Evolutionary conservation across 2,329 filamentous ascomycete species (phyloP), one percentile per base, ranked within the genome.

Genomic region (Aspergillus sp.): DNA sequence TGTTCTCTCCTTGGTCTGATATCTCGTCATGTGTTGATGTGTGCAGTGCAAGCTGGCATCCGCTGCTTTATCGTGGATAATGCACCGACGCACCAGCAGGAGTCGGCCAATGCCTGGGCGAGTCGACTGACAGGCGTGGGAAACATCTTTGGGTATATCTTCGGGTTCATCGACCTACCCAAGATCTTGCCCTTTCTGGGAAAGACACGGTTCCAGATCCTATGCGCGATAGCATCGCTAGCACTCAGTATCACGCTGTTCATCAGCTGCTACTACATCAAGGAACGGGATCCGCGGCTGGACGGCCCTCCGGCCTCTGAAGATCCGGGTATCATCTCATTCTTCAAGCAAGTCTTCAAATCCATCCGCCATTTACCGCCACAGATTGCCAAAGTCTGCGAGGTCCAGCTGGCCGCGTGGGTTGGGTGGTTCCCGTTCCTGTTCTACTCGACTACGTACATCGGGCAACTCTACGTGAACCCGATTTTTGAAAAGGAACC

Each of bases 341-440:
- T 97, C 70, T 96, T 96, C 72, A 77, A 74, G 54, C 80, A 82
- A 57, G 82, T 95, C 2, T 83, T 85, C 63, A 79, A 76, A 42
- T 89, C 89, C 0, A 85, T 95, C 53, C 81, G 78, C 57, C 79
- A 82, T 35, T 74, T 97, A 5, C 90, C 91, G 1, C 83, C 83
- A 0, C 89, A 94, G 66, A 88, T 93, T 53, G 78, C 78, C 52
- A 83, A 81, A 52, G 88, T 96, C 34, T 96, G 90, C 61, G 72
- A 82, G 53, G 85, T 90, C 0, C 86, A 93, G 63, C 81, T 91
- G 57, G 90, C 83, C 50, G 88, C 88, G 4, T 97, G 90, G 90
- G 83, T 96, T 47, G 91, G 88, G 44, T 96, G 91, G 81, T 97
- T 96, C 59, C 90, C 90, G 1, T 89, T 95, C 65, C 76, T 97